Evolutionary conservation across 2,329 filamentous ascomycete genomes (phyloP).

Genomic region (Metarhizium robertsii): DNA sequence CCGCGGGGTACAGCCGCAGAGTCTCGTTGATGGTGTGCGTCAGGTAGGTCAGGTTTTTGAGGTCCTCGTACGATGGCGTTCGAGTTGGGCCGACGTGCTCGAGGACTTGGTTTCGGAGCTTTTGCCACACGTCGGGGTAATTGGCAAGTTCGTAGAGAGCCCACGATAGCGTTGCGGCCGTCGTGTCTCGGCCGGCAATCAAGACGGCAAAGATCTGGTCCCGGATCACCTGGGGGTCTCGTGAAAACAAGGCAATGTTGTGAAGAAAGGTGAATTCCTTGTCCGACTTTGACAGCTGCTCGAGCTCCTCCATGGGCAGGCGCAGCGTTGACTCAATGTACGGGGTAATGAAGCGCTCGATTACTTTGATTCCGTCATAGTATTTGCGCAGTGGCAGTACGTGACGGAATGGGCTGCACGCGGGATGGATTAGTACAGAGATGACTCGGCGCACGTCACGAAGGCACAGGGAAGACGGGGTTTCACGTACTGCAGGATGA

Average conservation of each 20-base stretch:
- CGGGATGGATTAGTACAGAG: not conserved
- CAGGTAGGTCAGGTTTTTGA: constrained; percentile 83
- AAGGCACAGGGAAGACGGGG: not conserved
- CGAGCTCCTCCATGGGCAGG: constrained; percentile 60
- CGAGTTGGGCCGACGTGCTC: constrained; percentile 52
- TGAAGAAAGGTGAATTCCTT: constrained; percentile 77
- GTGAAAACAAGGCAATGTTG: constrained; percentile 72
- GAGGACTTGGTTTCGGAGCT: constrained; percentile 64
- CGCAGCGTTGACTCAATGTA: constrained; percentile 69
- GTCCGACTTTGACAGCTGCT: constrained; percentile 60
- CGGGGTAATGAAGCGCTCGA: constrained; percentile 68
- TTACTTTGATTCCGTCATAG: constrained; percentile 51
- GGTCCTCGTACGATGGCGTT: constrained; percentile 63
- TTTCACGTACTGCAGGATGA: constrained; percentile 10
- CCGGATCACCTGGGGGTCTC: constrained; percentile 61
- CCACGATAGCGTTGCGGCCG: constrained; percentile 74
- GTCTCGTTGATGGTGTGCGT: constrained; percentile 66
- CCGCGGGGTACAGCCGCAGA: constrained; percentile 65
- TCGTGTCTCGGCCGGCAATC: constrained; percentile 80
- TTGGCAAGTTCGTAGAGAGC: constrained; percentile 71
- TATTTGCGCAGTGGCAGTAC: constrained; percentile 59
- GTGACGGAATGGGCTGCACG: constrained; percentile 48
- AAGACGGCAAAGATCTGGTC: constrained; percentile 80
- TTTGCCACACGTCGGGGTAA: constrained; percentile 57
- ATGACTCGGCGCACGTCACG: not conserved